Conservation (phyloP, 208 protist species). For the Blastocrithidia nonstop region DNA sequence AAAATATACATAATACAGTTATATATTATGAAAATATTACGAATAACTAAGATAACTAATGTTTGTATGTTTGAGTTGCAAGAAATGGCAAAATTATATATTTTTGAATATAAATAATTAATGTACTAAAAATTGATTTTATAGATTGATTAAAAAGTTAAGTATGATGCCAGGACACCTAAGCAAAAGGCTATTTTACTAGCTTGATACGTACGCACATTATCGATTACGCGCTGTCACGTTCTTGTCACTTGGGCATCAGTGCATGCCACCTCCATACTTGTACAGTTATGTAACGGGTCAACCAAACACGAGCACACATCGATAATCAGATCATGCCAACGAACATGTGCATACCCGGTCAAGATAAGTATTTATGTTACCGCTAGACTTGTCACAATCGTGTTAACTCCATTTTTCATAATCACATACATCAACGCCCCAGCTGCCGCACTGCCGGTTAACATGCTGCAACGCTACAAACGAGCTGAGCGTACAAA, state of each 20-base stretch:
- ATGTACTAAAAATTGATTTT: constrained; percentile 1
- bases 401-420: too few species aligned
- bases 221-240: too few species aligned
- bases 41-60: constrained; percentile 3
- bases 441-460: too few species aligned
- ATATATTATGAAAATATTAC: not conserved
- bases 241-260: too few species aligned
- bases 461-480: too few species aligned
- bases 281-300: not conserved
- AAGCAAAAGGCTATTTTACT: not conserved
- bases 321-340: not conserved
- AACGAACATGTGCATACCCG: not conserved
- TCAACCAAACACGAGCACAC: not conserved
- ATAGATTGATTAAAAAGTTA: not conserved
- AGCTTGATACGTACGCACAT: too few species aligned
- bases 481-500: too few species aligned
- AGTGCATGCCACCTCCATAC: too few species aligned
- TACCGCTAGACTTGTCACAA: not conserved
- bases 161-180: not conserved
- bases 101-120: not conserved
- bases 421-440: too few species aligned
- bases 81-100: not conserved
- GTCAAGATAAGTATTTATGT: not conserved
- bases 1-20: constrained; percentile 4
- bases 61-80: not conserved